These are phyloP conservation scores for Furcasterigmium furcatum DNA, from an alignment of 2,329 filamentous ascomycete species.

Conservation along the genomic window DNA sequence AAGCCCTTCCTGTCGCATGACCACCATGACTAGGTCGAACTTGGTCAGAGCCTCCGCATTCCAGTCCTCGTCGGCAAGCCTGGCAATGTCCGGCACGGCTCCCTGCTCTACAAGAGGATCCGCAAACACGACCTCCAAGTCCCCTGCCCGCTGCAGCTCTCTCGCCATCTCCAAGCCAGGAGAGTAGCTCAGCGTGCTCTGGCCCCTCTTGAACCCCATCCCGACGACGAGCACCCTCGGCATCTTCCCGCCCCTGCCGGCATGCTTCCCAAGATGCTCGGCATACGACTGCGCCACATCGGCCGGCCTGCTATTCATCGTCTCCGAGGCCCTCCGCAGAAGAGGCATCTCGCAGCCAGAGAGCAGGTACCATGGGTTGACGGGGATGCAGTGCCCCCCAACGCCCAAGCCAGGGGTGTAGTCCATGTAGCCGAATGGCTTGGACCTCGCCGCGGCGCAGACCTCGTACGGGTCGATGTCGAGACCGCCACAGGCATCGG, in stretches of 20 bases:
- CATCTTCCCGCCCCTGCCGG: neutral
- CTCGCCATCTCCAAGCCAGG: constrained; percentile 23
- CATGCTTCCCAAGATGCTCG: neutral
- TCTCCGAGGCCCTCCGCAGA: constrained; percentile 37
- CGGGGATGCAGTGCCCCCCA: constrained; percentile 53
- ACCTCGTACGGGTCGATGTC: constrained; percentile 50
- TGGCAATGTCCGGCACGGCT: constrained; percentile 20
- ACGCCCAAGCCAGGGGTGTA: constrained; percentile 46
- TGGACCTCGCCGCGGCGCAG: constrained; percentile 42
- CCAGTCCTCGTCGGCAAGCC: constrained; percentile 20
- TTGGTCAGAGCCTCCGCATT: constrained; percentile 14
- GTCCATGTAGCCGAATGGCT: constrained; percentile 50
- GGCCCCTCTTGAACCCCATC: constrained; percentile 30
- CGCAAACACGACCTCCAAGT: constrained; percentile 24
- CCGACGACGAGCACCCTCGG: constrained; percentile 24
- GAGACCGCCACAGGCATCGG: constrained; percentile 43
- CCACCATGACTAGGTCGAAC: constrained; percentile 27
- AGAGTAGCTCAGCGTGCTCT: constrained; percentile 26
- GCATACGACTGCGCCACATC: constrained; percentile 23
- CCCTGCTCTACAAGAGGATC: constrained; percentile 24
- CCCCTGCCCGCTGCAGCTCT: constrained; percentile 13
- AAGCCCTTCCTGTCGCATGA: constrained; percentile 22
- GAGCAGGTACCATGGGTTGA: constrained; percentile 52
- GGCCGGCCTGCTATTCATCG: constrained; percentile 38
- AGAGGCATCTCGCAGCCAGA: constrained; percentile 44